Percentiles rank a stretch among this genome's conserved stretches.
These are phyloP conservation scores for Lagenidium giganteum DNA, from an alignment of 352 stramenopile genomes.

Conservation along the genomic window DNA sequence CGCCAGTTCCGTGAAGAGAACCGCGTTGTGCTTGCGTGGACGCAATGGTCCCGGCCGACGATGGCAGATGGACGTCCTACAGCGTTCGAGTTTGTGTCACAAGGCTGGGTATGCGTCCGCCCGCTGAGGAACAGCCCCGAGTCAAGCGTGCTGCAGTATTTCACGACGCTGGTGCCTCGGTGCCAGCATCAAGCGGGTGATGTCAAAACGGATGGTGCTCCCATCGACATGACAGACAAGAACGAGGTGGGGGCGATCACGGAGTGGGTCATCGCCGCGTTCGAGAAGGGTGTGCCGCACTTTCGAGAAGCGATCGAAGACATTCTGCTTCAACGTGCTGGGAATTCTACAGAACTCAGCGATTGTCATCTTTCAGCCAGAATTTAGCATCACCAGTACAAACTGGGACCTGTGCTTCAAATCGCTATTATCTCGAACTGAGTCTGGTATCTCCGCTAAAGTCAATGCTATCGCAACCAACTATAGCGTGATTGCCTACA, in stretches of 20 bases:
- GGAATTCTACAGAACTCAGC: no score
- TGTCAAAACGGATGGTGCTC: constrained; percentile 20
- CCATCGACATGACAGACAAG: constrained; percentile 7
- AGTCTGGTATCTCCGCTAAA: no score
- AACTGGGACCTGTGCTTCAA: no score
- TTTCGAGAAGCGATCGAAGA: constrained; percentile 48
- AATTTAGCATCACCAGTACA: no score
- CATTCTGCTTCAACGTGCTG: constrained; percentile 37
- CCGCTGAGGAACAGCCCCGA: constrained; percentile 45
- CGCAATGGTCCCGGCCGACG: constrained; percentile 19
- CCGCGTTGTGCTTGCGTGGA: constrained; percentile 52
- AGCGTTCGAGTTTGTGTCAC: constrained; percentile 26
- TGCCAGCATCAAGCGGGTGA: constrained; percentile 2
- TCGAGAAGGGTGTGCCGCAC: constrained; percentile 45
- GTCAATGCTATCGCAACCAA: no score
- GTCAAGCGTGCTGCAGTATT: constrained; percentile 42
- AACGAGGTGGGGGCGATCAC: constrained; percentile 38
- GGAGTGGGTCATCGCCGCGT: constrained; percentile 45
- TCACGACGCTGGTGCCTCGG: constrained; percentile 16
- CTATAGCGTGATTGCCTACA: no score
- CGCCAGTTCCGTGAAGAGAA: no score
- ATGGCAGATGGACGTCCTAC: no score
- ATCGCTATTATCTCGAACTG: no score
- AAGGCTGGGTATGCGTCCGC: constrained; percentile 38
- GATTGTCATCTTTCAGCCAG: no score